Evolutionary conservation across 768 basidiomycete genomes (phyloP), one percentile per base, ranked within the genome.

Genomic region (Scleroderma citrinum): DNA sequence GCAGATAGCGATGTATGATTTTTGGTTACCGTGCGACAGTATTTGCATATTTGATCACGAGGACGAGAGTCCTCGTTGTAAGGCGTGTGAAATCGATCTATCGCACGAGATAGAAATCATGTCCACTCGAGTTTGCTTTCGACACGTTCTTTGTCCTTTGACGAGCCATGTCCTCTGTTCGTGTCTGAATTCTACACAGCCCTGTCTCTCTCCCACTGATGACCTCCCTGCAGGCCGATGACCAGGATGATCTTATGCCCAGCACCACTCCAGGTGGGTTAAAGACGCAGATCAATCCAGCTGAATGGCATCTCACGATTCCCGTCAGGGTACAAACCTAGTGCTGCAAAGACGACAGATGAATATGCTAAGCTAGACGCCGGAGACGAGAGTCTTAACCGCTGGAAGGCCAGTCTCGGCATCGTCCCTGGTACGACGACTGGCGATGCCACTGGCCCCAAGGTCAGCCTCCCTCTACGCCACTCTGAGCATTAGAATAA

Each of bases 341-440:
- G 71, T 31, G 81, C 76, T 49, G 78, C 75, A 29, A 89, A 89
- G 73, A 75, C 77, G 39, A 70, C 86, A 12, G 90, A 89, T 21
- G 90, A 94, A 65, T 89, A 91, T 39, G 86, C 89, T 21, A 70
- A 83, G 34, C 80, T 95, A 38, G 94, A 96, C 69, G 83, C 86
- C 26, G 76, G 87, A 53, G 94, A 97, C 65, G 94, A 96, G 69
- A 92, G 89, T 66, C 77, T 98, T 59, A 83, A 86, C 29, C 83
- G 92, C 55, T 98, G 95, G 95, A 98, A 98, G 67, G 91, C 90
- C 34, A 92, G 85, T 46, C 76, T 98, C 23, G 95, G 95, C 46
- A 82, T 97, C 52, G 76, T 78, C 45, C 76, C 81, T 30, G 82
- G 78, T 24, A 72, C 64, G 17, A 23, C 63, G 4, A 24, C 43